Base-by-base conservation (phyloP, 2,329 filamentous ascomycete species). In the Xylariaceae sp. region DNA sequence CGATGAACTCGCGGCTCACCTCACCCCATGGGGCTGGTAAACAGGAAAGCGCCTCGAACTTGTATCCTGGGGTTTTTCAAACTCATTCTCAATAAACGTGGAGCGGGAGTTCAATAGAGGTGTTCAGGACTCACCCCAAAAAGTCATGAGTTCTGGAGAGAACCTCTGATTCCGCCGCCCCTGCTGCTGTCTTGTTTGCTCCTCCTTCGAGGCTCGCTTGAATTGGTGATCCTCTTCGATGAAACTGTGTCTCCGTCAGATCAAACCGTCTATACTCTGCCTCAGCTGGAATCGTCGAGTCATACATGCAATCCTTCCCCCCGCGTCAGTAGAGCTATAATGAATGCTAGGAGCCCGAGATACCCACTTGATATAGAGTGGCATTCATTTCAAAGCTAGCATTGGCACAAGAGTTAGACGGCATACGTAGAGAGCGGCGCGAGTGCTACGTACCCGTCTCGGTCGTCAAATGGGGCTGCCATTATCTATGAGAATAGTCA, bases 371-470 rank as follows among this genome's bases (percentile, higher is more conserved):
- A 57, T 88, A 92, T 35, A 81, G 71, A 2, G 90, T 96, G 34
- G 88, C 90, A 59, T 96, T 95, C 88, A 98, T 95, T 61, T 94
- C 85, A 55, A 95, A 97, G 34, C 85, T 88, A 40, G 19, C 17
- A 24, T 24, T 14, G 21, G 18, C 18, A 31, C 7, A 13, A 29
- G 7, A 3, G 40, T 46, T 4, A 43, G 39, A 21, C 2, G 28
- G 17, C 5, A n/a, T 18, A 30, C 21, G 14, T 19, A 24, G 6
- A 24, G n/a, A 24, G 21, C 21, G 11, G 21, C 21, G 11, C 21
- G 21, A 6, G 6, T 24, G 11, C 6, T 4, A 64, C 69, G 48
- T 67, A 88, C 79, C 84, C 85, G 57, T 90, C 86, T 59, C 83
- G 76, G 49, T 83, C 75, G 49, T 94, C 88, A 59, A 85, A 97